These are phyloP conservation scores for Epichloe sylvatica DNA, from an alignment of 2,329 filamentous ascomycete genomes.

Conservation along the genomic window DNA sequence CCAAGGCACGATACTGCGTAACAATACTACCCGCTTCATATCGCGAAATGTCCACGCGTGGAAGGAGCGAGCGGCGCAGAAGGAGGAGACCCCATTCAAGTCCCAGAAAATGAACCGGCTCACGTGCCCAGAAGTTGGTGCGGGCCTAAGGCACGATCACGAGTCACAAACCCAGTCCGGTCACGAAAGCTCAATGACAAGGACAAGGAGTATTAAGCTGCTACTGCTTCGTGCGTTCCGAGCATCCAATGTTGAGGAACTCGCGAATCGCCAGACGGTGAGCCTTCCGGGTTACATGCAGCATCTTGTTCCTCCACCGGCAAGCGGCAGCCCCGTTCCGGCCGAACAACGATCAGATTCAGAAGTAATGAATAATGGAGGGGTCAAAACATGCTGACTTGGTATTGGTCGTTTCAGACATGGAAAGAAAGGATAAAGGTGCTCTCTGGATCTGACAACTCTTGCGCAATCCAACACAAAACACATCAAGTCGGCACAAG, in stretches of 20 bases:
- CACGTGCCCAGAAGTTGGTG: slow-evolving; percentile 2
- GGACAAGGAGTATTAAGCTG: not conserved
- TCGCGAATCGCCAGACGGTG: not conserved
- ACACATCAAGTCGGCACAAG: no score
- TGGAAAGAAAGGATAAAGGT: no score
- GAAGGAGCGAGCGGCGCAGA: no score
- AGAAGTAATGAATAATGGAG: no score
- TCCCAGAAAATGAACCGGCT: not conserved
- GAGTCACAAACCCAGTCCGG: not conserved
- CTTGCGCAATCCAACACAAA: no score
- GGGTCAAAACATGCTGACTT: no score
- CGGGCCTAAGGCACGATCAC: slow-evolving; percentile 1
- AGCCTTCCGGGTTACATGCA: not conserved
- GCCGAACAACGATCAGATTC: not conserved
- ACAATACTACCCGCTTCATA: no score
- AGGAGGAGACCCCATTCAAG: not conserved
- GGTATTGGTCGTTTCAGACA: no score
- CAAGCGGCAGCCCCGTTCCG: not conserved
- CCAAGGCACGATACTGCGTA: no score
- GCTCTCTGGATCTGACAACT: no score
- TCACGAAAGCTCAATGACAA: not conserved
- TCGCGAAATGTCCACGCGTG: no score
- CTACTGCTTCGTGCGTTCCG: not conserved
- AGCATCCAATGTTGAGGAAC: not conserved
- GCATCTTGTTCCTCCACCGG: not conserved